Base-by-base conservation (phyloP, 768 basidiomycete species). In the Flagelloscypha sp. region DNA sequence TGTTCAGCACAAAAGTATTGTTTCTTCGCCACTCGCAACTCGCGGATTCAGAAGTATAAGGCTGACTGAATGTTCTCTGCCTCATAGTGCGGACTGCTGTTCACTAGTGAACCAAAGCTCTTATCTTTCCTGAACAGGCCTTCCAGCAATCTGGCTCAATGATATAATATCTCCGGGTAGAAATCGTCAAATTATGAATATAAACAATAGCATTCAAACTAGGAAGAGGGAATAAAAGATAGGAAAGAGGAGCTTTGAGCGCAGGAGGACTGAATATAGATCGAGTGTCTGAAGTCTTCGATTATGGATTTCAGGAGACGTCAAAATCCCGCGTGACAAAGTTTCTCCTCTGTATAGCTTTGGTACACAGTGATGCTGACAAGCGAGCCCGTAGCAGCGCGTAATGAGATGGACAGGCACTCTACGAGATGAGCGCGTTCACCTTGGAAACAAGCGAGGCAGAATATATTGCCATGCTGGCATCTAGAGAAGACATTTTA, bases 351-450 rank as follows among this genome's bases (percentile, higher is more conserved):
- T 0, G 66, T 53, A 21, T 76, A 58, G 53, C 98, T 95, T 44
- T 90, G 83, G 51, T 87, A 76, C 10, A 98, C 93, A 2, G 92
- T 79, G 57, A 98, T 98, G 55, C 90, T 95, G 48, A 99, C 88
- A 46, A 99, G 97, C 13, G 90, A 95, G 5, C 95, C 95, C 0
- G 93, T 78, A 7, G 84, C 79, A 1, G 89, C 81, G 1, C 95
- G 95, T 6, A 98, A 66, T 1, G 98, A 73, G 24, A 99, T 70
- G 0, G 95, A 98, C 1, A 95, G 95, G 57, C 98, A 99, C 59
- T 99, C 94, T 48, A 99, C 94, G 23, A 98, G 71, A 52, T 98
- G 94, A 12, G 93, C 93, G 27, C 89, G 76, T 56, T 88, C 89
- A 11, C 94, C 92, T 9, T 21, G 18, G 19, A 36, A 18, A 30